phyloP scores from a whole-genome alignment of 768 basidiomycete species.

The Auricularia auricula-judae region DNA sequence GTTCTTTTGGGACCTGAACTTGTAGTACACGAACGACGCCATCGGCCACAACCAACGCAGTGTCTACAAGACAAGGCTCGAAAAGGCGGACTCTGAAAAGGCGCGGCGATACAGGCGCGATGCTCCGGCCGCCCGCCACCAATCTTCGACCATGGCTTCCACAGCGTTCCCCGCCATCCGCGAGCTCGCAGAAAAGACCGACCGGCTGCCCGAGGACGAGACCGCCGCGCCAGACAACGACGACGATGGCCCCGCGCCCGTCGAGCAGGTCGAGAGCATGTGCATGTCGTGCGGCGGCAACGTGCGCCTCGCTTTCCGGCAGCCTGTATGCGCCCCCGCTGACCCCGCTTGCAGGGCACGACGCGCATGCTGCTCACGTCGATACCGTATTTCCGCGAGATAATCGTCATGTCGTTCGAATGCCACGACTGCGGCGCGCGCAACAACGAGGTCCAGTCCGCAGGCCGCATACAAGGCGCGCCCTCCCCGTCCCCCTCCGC shows the following conservation, averaged over 20 bases:
- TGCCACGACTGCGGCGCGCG: constrained; percentile 84
- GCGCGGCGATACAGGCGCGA: not conserved
- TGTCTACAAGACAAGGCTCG: not conserved
- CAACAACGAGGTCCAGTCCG: constrained; percentile 94
- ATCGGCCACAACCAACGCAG: constrained; percentile 20
- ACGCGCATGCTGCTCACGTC: constrained; percentile 84
- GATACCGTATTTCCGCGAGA: constrained; percentile 91
- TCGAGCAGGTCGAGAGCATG: constrained; percentile 80
- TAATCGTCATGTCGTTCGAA: constrained; percentile 93
- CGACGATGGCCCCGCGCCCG: constrained; percentile 48
- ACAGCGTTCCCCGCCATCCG: constrained; percentile 45
- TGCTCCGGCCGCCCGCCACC: not conserved
- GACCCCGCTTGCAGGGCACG: constrained; percentile 48
- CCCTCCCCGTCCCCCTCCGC: not conserved
- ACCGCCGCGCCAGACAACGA: constrained; percentile 18
- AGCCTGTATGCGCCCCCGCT: not conserved
- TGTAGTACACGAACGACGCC: constrained; percentile 96
- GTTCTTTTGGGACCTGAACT: constrained; percentile 89
- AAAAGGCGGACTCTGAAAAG: not conserved
- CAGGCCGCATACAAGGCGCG: constrained; percentile 75
- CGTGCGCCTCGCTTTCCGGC: constrained; percentile 33
- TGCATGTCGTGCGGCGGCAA: constrained; percentile 93
- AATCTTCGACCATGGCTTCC: not conserved
- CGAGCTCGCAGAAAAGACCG: constrained; percentile 39
- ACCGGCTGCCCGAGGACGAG: constrained; percentile 22